A percentile compares a stretch with the other conserved stretches of the same genome.
These are phyloP conservation scores for Penicillium canescens DNA, from an alignment of 495 filamentous ascomycete genomes.

Conservation along the genomic window DNA sequence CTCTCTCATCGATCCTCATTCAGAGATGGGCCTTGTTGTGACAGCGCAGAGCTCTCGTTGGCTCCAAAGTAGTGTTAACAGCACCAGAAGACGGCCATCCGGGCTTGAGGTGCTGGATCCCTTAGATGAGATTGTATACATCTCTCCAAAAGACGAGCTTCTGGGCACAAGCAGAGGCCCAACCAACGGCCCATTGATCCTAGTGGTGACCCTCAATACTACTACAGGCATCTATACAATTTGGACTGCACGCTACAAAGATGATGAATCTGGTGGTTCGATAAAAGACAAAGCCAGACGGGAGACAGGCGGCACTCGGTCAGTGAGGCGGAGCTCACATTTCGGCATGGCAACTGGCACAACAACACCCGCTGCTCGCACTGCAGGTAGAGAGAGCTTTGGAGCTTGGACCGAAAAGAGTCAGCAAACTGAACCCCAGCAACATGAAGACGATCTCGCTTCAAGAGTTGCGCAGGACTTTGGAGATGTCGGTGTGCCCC, in stretches of 20 bases:
- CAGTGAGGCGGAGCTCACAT: slow-evolving; percentile 82
- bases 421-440: slow-evolving; percentile 26
- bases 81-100: slow-evolving; percentile 26
- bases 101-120: slow-evolving; percentile 58
- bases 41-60: slow-evolving; percentile 44
- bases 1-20: slow-evolving; percentile 81
- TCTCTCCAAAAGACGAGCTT: slow-evolving; percentile 61
- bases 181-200: slow-evolving; percentile 51
- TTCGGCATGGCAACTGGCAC: slow-evolving; percentile 76
- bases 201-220: slow-evolving; percentile 80
- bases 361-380: slow-evolving; percentile 68
- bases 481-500: slow-evolving; percentile 62
- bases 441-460: slow-evolving; percentile 61
- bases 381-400: slow-evolving; percentile 57
- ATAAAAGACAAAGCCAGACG: slow-evolving; percentile 46
- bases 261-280: slow-evolving; percentile 54
- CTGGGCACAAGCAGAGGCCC: slow-evolving; percentile 15
- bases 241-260: slow-evolving; percentile 72
- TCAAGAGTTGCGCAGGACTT: slow-evolving; percentile 79
- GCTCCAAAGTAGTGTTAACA: slow-evolving; percentile 30
- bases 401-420: slow-evolving; percentile 42
- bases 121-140: slow-evolving; percentile 78
- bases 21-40: slow-evolving; percentile 83
- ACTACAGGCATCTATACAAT: slow-evolving; percentile 72
- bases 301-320: slow-evolving; percentile 55